A percentile compares a stretch with the other conserved stretches of the same genome.
Conservation (phyloP, 768 basidiomycete genomes). For the Lepiota brunneoincarnata region DNA sequence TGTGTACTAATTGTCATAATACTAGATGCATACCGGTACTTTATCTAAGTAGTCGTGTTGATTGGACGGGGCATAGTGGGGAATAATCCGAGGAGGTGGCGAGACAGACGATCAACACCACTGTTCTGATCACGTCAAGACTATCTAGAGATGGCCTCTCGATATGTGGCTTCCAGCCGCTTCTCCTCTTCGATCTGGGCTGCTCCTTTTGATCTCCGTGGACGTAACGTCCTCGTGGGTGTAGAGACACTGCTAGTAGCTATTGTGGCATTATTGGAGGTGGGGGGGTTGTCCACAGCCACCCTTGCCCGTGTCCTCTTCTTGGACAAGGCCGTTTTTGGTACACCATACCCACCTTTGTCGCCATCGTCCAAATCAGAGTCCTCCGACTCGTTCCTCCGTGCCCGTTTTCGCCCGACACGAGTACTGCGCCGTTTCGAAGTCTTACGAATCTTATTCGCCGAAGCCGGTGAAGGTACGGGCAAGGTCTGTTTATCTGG, state of each 20-base stretch:
- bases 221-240: conserved; percentile 53
- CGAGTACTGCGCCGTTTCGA: conserved; percentile 4
- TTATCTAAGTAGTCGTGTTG: conserved; percentile 1
- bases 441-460: background rate
- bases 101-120: too few species aligned
- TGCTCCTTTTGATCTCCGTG: conserved; percentile 52
- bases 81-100: background rate
- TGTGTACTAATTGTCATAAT: background rate
- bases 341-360: conserved; percentile 19
- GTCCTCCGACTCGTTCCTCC: conserved; percentile 5
- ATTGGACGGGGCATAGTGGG: background rate
- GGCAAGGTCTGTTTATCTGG: background rate
- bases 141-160: conserved; percentile 36
- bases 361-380: conserved; percentile 16
- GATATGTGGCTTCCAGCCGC: conserved; percentile 48
- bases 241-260: conserved; percentile 13
- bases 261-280: conserved; percentile 13
- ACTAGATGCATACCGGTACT: background rate
- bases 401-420: background rate
- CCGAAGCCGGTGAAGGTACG: background rate
- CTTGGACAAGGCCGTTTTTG: conserved; percentile 23
- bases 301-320: conserved; percentile 24
- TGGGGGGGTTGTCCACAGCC: conserved; percentile 11
- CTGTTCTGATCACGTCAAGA: background rate
- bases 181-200: conserved; percentile 46